Percentiles rank a stretch among this genome's conserved stretches.
phyloP scores from a whole-genome alignment of 2,329 filamentous ascomycete genomes.

The Calonectria fujianensis region DNA sequence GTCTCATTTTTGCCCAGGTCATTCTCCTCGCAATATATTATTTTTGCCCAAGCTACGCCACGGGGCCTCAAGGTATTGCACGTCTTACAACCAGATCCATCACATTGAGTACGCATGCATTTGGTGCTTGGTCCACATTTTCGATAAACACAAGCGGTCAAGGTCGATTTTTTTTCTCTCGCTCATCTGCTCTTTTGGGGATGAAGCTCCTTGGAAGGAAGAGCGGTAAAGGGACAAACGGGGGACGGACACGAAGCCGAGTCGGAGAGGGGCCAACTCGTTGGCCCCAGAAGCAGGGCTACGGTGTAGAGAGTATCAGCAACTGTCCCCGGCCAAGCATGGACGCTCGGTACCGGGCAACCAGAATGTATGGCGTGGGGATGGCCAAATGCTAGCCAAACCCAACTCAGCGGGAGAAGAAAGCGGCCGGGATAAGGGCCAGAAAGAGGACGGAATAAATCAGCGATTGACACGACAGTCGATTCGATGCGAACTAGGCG shows the following conservation, averaged over 20 bases:
- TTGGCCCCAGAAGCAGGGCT: neutral
- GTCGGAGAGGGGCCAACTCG: neutral
- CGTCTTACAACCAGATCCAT: neutral
- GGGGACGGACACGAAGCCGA: neutral
- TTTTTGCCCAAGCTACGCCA: neutral
- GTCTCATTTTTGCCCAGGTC: neutral
- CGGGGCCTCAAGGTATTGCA: neutral
- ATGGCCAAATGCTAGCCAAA: constrained; percentile 40
- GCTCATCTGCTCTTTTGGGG: neutral
- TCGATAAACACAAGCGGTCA: constrained; percentile 44
- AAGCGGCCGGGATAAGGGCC: neutral
- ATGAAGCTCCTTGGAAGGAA: neutral
- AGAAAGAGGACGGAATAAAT: constrained; percentile 8
- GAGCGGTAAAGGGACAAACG: neutral
- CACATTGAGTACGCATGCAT: neutral
- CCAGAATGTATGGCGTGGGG: constrained; percentile 48
- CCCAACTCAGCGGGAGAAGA: constrained; percentile 35
- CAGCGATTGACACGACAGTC: constrained; percentile 24
- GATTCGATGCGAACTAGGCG: constrained; percentile 35
- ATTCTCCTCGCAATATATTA: neutral
- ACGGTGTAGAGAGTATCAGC: neutral
- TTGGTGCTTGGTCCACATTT: constrained; percentile 9
- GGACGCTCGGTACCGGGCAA: constrained; percentile 13
- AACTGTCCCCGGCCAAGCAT: neutral
- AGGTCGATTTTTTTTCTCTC: neutral